Evolutionary conservation across 768 basidiomycete genomes (phyloP).

Genomic region (Pisolithus microcarpus): DNA sequence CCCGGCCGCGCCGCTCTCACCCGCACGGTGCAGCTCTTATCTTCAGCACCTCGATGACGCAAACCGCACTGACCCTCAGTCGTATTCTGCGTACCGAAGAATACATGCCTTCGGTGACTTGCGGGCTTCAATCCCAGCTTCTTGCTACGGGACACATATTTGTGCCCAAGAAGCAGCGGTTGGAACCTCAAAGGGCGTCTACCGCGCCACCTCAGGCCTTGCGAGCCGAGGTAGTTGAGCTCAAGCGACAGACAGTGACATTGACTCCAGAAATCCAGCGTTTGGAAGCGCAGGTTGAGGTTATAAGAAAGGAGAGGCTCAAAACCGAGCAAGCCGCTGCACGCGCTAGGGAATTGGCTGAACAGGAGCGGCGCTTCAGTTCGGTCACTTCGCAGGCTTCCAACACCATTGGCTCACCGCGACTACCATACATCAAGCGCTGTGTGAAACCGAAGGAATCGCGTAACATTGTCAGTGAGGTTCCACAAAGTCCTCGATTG

Average conservation of each 20-base stretch:
- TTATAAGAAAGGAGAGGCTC: conserved; percentile 10
- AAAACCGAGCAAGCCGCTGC: background rate
- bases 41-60: conserved; percentile 40
- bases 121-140: conserved; percentile 56
- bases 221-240: conserved; percentile 33
- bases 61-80: conserved; percentile 38
- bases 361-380: background rate
- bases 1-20: conserved; percentile 54
- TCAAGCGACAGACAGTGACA: conserved; percentile 27
- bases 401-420: conserved; percentile 14
- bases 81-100: conserved; percentile 45
- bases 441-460: background rate
- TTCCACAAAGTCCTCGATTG: background rate
- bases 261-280: conserved; percentile 18
- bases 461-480: background rate
- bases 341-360: background rate
- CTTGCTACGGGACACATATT: conserved; percentile 52
- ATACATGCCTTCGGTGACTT: conserved; percentile 31
- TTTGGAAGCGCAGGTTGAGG: conserved; percentile 20
- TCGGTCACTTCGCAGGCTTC: background rate
- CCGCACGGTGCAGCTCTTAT: conserved; percentile 55
- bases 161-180: conserved; percentile 25
- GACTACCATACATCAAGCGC: background rate
- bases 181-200: conserved; percentile 27
- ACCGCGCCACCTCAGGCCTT: conserved; percentile 43